Evolutionary conservation across 73 alveolate genomes (phyloP), one percentile per base, ranked within the genome.

Genomic region (Uronychia setigera): DNA sequence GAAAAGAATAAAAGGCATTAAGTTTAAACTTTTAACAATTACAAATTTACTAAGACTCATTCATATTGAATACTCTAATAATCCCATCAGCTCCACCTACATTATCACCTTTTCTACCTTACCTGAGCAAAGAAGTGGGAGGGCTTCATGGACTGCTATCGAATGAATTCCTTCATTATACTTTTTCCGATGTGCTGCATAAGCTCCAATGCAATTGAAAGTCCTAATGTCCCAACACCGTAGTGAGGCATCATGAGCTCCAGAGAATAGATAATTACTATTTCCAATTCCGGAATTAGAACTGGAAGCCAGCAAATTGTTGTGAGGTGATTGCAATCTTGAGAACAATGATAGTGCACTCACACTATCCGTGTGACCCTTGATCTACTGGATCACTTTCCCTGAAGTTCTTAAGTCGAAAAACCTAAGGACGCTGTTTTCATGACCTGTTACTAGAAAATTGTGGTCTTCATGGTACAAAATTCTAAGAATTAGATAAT

Each of bases 211-310:
- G 81, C 94, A 92, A 79, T 93, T 88, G 84, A 91, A 92, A 60
- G 92, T 93, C 28, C 99, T 91, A 58, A 95, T 82, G 90, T 95
- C 99, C 99, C 97, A 95, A 46, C 97, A 85, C 81, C 99, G 84
- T 28, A 95, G 91, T 31, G 97, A 89, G 0, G 97, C 99, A 88
- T 95, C 98, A 80, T 95, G 99, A 0, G 97, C 95, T 29, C 96
- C 95, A 11, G 99, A 91, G 32, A 95, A 77, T 31, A 95, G 81
- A 84, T 82, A 74, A 59, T 74, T 27, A 19, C 67, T 46, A 19
- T 46, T 46, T 5, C 67, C 67, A 19, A 5, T 11, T 5, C 67
- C 67, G 5, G 67, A 46, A 19, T 19, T 46, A 19, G 67, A 46
- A 19, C n/a, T 5, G 67, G 67, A 46, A 19, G 19, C 67, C n/a